These are phyloP conservation scores for Amanita polypyramis DNA, from an alignment of 768 basidiomycete genomes.

Conservation along the genomic window DNA sequence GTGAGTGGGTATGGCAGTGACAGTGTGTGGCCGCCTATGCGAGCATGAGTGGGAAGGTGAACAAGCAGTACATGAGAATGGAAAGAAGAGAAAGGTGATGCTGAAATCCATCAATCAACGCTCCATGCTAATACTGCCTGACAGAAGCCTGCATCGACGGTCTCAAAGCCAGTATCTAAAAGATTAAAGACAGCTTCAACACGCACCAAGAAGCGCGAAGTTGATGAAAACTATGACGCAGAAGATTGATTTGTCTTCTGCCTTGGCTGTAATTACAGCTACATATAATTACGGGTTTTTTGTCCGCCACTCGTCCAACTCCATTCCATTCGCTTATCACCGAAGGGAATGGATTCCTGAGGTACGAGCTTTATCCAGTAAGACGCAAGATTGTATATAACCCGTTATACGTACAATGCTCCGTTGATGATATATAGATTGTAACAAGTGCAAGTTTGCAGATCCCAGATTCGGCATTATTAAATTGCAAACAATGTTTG, in stretches of 20 bases:
- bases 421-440: too few species aligned
- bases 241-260: background rate
- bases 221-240: conserved; percentile 25
- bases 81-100: conserved; percentile 71
- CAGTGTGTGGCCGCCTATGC: too few species aligned
- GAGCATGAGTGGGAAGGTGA: conserved; percentile 31
- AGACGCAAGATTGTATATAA: too few species aligned
- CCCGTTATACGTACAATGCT: too few species aligned
- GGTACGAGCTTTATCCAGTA: too few species aligned
- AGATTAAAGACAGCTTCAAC: conserved; percentile 30
- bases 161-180: conserved; percentile 38
- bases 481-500: too few species aligned
- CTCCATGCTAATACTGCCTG: background rate
- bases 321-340: too few species aligned
- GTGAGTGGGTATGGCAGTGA: conserved; percentile 10
- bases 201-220: conserved; percentile 36
- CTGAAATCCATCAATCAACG: too few species aligned
- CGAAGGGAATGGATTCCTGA: too few species aligned
- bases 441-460: too few species aligned
- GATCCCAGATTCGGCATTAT: too few species aligned
- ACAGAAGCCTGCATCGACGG: conserved; percentile 32
- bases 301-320: background rate
- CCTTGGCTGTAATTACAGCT: too few species aligned
- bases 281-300: background rate
- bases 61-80: conserved; percentile 35